These are phyloP conservation scores for Deuterostichococcus epilithicus DNA, from an alignment of 139 green algal genomes.

Conservation along the genomic window DNA sequence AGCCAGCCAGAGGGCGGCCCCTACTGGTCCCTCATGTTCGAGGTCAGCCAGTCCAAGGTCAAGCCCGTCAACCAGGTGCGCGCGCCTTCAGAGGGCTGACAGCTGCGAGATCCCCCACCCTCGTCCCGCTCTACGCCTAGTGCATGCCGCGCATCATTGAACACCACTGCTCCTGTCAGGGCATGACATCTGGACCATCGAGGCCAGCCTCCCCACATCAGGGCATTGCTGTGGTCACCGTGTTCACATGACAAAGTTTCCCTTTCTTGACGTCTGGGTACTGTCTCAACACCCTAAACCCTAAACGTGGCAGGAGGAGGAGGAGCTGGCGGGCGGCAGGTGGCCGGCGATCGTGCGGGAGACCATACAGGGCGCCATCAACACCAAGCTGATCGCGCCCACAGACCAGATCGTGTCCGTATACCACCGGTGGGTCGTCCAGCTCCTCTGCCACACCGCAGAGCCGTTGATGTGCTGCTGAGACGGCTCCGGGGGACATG, in stretches of 20 bases:
- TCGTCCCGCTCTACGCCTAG: no score
- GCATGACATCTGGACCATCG: no score
- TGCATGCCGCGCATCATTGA: no score
- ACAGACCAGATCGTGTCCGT: conserved; percentile 77
- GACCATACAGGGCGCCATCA: conserved; percentile 71
- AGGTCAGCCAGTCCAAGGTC: conserved; percentile 71
- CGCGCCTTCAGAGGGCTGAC: background rate
- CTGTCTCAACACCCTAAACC: background rate
- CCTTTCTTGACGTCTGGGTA: no score
- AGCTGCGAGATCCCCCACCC: no score
- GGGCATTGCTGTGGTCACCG: no score
- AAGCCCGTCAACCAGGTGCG: conserved; percentile 67
- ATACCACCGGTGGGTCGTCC: conserved; percentile 58
- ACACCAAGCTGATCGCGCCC: conserved; percentile 61
- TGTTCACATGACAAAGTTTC: no score
- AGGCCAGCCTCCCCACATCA: no score
- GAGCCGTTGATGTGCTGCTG: no score
- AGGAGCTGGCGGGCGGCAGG: conserved; percentile 54
- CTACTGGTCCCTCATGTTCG: conserved; percentile 95
- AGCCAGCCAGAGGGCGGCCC: conserved; percentile 41
- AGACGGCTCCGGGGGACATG: no score
- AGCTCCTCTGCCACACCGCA: background rate
- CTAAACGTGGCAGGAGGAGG: conserved; percentile 4
- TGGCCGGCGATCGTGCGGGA: conserved; percentile 70
- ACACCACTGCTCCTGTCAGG: no score